Evolutionary conservation across 2,329 filamentous ascomycete genomes (phyloP).

Genomic region (Ophiosphaerella korrae): DNA sequence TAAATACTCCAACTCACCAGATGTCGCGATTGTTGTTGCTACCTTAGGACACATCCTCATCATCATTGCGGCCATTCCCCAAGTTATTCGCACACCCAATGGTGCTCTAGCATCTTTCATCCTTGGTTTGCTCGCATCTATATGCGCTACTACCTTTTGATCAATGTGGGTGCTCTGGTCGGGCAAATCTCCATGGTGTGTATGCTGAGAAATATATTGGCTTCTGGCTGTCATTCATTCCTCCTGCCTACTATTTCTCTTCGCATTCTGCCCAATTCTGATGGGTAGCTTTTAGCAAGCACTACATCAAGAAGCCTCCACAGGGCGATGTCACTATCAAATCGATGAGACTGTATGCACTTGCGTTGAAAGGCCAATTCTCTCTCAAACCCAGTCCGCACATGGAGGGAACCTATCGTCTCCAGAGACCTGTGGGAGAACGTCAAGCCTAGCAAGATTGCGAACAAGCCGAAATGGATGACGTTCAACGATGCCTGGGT

Average conservation of each 20-base stretch:
- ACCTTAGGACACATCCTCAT: constrained; percentile 60
- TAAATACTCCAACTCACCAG: too few relatives aligned
- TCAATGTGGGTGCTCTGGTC: constrained; percentile 68
- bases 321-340: constrained; percentile 74
- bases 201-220: constrained; percentile 76
- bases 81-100: constrained; percentile 45
- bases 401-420: constrained; percentile 55
- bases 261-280: constrained; percentile 64
- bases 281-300: constrained; percentile 48
- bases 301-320: constrained; percentile 58
- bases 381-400: constrained; percentile 63
- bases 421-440: constrained; percentile 46
- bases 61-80: constrained; percentile 58
- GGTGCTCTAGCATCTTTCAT: constrained; percentile 55
- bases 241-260: constrained; percentile 67
- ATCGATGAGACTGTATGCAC: constrained; percentile 63
- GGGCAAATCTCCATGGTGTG: constrained; percentile 72
- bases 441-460: constrained; percentile 66
- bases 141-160: constrained; percentile 72
- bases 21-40: constrained; percentile 62
- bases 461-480: constrained; percentile 70
- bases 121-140: constrained; percentile 61
- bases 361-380: constrained; percentile 66
- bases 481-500: constrained; percentile 52
- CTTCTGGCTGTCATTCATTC: constrained; percentile 74